A percentile compares a stretch with the other conserved stretches of the same genome.
Conservation (phyloP, 2,329 filamentous ascomycete genomes). For the Colletotrichum tropicicola region DNA sequence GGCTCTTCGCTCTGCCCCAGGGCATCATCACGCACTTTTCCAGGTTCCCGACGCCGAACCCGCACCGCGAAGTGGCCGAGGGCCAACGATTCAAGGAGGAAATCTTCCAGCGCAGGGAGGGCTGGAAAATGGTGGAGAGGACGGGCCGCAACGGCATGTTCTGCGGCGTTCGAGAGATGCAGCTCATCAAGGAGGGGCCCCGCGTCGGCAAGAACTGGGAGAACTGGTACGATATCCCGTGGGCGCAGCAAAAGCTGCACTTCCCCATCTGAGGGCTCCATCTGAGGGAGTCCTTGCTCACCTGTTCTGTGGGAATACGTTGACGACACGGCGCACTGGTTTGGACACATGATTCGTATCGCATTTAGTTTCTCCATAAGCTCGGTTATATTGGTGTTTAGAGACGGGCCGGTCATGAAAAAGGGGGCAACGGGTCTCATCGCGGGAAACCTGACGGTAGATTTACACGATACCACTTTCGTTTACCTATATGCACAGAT, state of each 20-base stretch:
- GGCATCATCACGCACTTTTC: slow-evolving; percentile 64
- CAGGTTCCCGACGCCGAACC: slow-evolving; percentile 67
- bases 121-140: slow-evolving; percentile 52
- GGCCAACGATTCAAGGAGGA: slow-evolving; percentile 63
- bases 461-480: slow-evolving; percentile 20
- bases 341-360: not conserved
- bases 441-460: not conserved
- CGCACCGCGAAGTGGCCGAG: slow-evolving; percentile 65
- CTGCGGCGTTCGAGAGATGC: slow-evolving; percentile 63
- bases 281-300: no score
- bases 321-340: not conserved
- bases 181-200: slow-evolving; percentile 39
- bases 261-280: slow-evolving; percentile 21
- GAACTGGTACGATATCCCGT: slow-evolving; percentile 23
- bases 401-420: not conserved
- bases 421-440: no score
- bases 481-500: not conserved
- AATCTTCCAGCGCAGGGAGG: slow-evolving; percentile 52
- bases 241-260: slow-evolving; percentile 16
- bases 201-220: slow-evolving; percentile 26
- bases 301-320: no score
- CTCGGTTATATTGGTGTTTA: not conserved
- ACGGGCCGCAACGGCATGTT: slow-evolving; percentile 61
- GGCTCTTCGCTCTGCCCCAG: slow-evolving; percentile 69
- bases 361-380: not conserved